Conservation (phyloP, 768 basidiomycete genomes). For the Boletus insuetus region DNA sequence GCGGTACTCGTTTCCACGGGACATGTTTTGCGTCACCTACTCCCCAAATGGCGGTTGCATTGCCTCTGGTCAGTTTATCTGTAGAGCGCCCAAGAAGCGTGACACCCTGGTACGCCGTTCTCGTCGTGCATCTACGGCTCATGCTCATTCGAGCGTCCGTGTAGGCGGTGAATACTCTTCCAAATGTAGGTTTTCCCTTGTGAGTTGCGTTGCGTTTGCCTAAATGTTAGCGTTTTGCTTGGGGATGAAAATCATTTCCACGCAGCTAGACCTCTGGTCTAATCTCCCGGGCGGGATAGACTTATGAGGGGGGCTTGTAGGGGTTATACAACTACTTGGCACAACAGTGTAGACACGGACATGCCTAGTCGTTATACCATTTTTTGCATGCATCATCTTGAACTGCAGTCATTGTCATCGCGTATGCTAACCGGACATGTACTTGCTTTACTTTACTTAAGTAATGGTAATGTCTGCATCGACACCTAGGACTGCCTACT, state of each 20-base stretch:
- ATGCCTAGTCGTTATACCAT: constrained; percentile 3
- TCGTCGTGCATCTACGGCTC: not conserved
- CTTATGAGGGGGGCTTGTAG: not conserved
- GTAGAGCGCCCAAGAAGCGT: constrained; percentile 7
- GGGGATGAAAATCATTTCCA: not conserved
- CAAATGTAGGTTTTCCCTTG: constrained; percentile 5
- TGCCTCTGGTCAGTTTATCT: constrained; percentile 17
- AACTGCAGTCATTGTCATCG: not conserved
- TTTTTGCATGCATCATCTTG: not conserved
- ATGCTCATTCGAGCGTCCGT: not conserved
- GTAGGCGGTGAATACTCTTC: constrained; percentile 4
- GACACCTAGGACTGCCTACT: not conserved
- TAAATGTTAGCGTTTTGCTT: not conserved
- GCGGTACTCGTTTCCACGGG: constrained; percentile 21
- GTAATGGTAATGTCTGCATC: no score
- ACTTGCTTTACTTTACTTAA: not conserved
- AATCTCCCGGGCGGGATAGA: not conserved
- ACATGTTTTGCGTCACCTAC: constrained; percentile 23
- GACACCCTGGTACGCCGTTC: constrained; percentile 9
- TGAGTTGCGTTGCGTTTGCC: not conserved
- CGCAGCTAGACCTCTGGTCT: not conserved
- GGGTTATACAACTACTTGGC: not conserved
- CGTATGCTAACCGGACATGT: not conserved
- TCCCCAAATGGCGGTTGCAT: constrained; percentile 21
- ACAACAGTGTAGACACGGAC: not conserved